Evolutionary conservation across 371 early-diverging fungal species (phyloP).

Genomic region (Rhizomucor pusillus): DNA sequence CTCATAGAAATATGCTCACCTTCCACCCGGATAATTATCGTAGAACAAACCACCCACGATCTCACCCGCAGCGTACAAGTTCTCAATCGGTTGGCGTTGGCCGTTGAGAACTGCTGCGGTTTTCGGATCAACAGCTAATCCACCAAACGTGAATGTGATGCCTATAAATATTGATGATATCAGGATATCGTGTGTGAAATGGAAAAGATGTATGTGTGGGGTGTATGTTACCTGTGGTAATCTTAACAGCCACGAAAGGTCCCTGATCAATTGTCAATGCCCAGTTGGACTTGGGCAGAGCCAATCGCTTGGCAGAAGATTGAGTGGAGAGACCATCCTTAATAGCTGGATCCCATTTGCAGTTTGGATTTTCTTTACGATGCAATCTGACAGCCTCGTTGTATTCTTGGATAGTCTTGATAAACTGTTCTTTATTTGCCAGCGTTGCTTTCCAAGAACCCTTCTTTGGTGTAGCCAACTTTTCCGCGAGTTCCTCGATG

Average conservation of each 20-base stretch:
- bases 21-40: conserved; percentile 20
- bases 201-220: background rate
- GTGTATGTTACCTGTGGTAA: conserved; percentile 11
- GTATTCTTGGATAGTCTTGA: conserved; percentile 11
- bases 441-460: conserved; percentile 12
- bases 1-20: conserved; percentile 5
- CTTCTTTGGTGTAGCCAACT: conserved; percentile 4
- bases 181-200: background rate
- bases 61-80: conserved; percentile 16
- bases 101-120: conserved; percentile 14
- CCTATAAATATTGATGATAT: conserved; percentile 1
- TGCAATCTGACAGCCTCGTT: conserved; percentile 12
- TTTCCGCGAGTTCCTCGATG: conserved; percentile 16
- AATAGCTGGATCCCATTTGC: conserved; percentile 14
- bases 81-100: conserved; percentile 3
- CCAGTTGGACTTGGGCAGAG: conserved; percentile 16
- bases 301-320: conserved; percentile 10
- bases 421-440: conserved; percentile 5
- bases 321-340: conserved; percentile 21
- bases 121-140: conserved; percentile 11
- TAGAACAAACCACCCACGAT: conserved; percentile 17
- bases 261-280: conserved; percentile 13
- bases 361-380: conserved; percentile 8
- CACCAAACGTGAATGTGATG: conserved; percentile 23
- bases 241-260: conserved; percentile 20